Base-by-base conservation (phyloP, 108 stramenopile species). In the Epipyxis sp. region DNA sequence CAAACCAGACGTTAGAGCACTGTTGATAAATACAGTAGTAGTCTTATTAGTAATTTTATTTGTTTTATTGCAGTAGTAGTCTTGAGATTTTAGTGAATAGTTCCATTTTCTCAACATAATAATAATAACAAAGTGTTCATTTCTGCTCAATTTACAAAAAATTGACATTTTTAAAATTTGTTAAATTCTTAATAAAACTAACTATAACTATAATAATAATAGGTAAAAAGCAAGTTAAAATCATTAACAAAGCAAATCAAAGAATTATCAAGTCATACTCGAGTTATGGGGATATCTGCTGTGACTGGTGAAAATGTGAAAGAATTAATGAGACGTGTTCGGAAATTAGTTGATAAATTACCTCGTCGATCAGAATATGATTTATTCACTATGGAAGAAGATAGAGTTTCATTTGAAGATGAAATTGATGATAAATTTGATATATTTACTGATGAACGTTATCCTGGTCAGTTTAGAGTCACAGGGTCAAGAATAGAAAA, bases 281-380 rank as follows among this genome's bases (percentile, higher is more conserved):
- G 92, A 16, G 91, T 95, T 13, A 82, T 92, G 80, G 54, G 88
- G 34, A 91, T 92, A 78, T 95, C 94, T n/a, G 94, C 92, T 1
- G 90, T 88, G 27, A 92, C 90, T 3, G 91, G 91, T 41, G 79
- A 90, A 65, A 87, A 88, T 82, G 93, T 94, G 27, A 82, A 89
- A 79, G 92, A 95, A 81, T 87, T 97, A 68, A 97, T 97, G 96
- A 83, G 81, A 37, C 74, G 94, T 41, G 83, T 95, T 42, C 89
- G 93, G 77, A 93, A 91, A 83, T 94, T 97, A 82, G 90, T 90
- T 20, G 83, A 88, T 0, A 59, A 79, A 92, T 76, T 91, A 91
- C 43, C 84, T 84, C 74, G 92, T 93, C 59, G 90, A 89, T 74
- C 92, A 92, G 80, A 91, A 92, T 69, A 83, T 84, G 67, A 37